Conservation (phyloP, 73 alveolate species). For the Paramecium sexaurelia region DNA sequence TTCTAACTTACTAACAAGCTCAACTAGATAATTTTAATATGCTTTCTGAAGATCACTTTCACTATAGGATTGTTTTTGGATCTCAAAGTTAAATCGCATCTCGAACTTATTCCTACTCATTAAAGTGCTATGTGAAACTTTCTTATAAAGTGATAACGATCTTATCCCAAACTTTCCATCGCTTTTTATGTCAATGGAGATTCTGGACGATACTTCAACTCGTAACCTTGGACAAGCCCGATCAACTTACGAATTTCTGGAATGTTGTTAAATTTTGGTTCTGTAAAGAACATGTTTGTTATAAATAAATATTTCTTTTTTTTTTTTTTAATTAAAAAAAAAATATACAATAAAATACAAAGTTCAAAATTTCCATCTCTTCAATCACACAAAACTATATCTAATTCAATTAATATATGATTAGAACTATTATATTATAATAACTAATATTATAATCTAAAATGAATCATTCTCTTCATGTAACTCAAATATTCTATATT, state of each 20-base stretch:
- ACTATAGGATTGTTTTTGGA: background rate
- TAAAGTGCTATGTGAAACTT: background rate
- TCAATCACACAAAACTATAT: too few relatives aligned
- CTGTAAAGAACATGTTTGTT: background rate
- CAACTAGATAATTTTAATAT: background rate
- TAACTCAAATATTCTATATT: too few relatives aligned
- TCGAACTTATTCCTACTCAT: background rate
- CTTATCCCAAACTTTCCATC: constrained; percentile 17
- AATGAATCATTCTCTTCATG: too few relatives aligned
- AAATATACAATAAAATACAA: too few relatives aligned
- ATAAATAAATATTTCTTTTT: background rate
- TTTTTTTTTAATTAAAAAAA: background rate
- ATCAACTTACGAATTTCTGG: background rate
- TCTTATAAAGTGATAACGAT: background rate
- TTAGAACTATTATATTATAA: too few relatives aligned
- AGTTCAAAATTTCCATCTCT: too few relatives aligned
- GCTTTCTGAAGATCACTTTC: background rate
- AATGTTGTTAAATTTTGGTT: background rate
- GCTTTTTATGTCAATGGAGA: constrained; percentile 4
- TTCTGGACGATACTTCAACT: constrained; percentile 21
- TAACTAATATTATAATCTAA: too few relatives aligned
- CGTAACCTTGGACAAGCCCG: background rate
- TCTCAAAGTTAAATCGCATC: background rate
- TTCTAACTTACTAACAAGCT: background rate
- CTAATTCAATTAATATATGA: too few relatives aligned